These are phyloP conservation scores for Dictyostelium purpureum DNA, from an alignment of 78 protist genomes.

Conservation along the genomic window DNA sequence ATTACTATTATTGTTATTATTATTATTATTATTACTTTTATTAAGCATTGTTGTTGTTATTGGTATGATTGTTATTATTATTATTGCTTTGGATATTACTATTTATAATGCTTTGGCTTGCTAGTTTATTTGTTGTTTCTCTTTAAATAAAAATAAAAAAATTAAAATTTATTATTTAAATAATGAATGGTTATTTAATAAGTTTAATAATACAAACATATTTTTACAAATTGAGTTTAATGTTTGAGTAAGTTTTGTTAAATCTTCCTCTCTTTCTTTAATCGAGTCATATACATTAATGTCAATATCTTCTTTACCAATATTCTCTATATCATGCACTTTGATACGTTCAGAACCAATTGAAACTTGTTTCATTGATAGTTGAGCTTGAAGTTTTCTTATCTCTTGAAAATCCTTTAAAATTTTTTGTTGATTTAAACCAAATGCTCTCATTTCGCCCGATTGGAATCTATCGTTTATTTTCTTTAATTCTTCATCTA, in stretches of 20 bases:
- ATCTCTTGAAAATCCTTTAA: constrained; percentile 72
- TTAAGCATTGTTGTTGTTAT: no score
- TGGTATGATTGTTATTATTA: background rate
- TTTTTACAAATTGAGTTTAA: constrained; percentile 53
- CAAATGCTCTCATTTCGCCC: constrained; percentile 75
- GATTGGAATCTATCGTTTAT: constrained; percentile 44
- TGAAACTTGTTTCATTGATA: constrained; percentile 71
- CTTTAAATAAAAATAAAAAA: background rate
- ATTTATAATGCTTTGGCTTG: background rate
- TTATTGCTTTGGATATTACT: background rate
- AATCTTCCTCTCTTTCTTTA: constrained; percentile 64
- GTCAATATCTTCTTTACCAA: constrained; percentile 59
- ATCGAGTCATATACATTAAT: constrained; percentile 55
- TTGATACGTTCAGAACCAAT: constrained; percentile 71
- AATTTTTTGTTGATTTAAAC: constrained; percentile 58
- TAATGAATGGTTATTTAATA: no score
- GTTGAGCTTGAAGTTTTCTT: constrained; percentile 66
- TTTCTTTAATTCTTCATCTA: constrained; percentile 60
- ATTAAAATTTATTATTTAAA: no score
- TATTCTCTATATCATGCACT: constrained; percentile 48
- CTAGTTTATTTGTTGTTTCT: constrained; percentile 10
- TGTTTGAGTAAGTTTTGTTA: constrained; percentile 36
- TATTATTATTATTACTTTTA: background rate
- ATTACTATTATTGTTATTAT: background rate
- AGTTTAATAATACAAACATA: no score